Conservation (phyloP, 192 early-diverging fungal genomes). For the Phycomyces blakesleeanus region DNA sequence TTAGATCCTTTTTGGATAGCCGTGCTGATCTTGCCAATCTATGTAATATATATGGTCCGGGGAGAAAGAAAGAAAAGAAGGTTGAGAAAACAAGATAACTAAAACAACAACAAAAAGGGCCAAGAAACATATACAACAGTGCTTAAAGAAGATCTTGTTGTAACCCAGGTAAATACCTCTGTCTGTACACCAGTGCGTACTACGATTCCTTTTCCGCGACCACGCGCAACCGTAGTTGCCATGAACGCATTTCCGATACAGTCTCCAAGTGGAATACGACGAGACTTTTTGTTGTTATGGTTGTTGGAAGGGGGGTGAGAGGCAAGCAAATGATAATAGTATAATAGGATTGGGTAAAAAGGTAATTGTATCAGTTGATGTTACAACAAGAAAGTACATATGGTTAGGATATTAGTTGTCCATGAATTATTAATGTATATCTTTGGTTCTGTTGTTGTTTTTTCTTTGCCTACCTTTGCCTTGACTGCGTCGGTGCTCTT, state of each 20-base stretch:
- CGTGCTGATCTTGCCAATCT: slow-evolving; percentile 88
- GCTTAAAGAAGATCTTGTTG: background rate
- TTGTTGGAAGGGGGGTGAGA: too few relatives aligned
- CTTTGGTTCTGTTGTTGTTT: background rate
- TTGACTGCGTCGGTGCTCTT: slow-evolving; percentile 70
- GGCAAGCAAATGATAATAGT: too few relatives aligned
- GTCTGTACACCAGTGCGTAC: slow-evolving; percentile 83
- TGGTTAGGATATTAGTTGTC: too few relatives aligned
- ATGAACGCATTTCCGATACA: slow-evolving; percentile 97
- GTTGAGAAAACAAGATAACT: too few relatives aligned
- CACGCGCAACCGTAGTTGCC: slow-evolving; percentile 88
- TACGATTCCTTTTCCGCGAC: slow-evolving; percentile 89
- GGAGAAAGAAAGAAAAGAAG: too few relatives aligned
- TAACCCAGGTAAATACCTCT: slow-evolving; percentile 42
- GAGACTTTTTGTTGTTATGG: too few relatives aligned
- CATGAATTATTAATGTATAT: too few relatives aligned
- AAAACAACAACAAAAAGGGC: slow-evolving; percentile 1
- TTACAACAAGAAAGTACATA: too few relatives aligned
- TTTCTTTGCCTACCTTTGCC: slow-evolving; percentile 43
- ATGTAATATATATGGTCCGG: too few relatives aligned
- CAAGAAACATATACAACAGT: too few relatives aligned
- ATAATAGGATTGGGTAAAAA: too few relatives aligned
- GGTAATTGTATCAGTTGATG: too few relatives aligned
- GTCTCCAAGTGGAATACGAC: slow-evolving; percentile 55
- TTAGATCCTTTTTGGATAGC: slow-evolving; percentile 69